Percentiles rank a stretch among this genome's conserved stretches.
phyloP scores from a whole-genome alignment of 805 yeast genomes.

The Metschnikowia santaceciliae region DNA sequence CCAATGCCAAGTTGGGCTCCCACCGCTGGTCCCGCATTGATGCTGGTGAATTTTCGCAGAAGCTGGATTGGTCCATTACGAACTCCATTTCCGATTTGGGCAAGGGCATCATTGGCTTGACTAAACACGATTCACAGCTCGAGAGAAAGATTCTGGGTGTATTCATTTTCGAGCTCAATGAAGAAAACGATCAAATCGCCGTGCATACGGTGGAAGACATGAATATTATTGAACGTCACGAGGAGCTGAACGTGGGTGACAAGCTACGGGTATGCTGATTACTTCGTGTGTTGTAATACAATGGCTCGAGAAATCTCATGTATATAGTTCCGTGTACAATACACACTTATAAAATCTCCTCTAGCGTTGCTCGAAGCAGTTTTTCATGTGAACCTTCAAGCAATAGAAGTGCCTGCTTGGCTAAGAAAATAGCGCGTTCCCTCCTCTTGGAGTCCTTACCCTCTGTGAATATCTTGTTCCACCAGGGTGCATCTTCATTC shows the following conservation, averaged over 20 bases:
- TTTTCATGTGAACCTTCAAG: conserved; percentile 4
- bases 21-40: conserved; percentile 40
- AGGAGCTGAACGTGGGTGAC: conserved; percentile 8
- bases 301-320: neutral
- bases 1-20: conserved; percentile 37
- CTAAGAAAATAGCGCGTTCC: conserved; percentile 9
- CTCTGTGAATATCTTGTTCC: neutral
- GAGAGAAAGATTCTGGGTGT: conserved; percentile 50
- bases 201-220: conserved; percentile 69
- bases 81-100: conserved; percentile 27
- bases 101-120: conserved; percentile 32
- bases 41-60: conserved; percentile 17
- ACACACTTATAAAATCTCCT: neutral
- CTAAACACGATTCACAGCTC: conserved; percentile 20
- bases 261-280: conserved; percentile 17
- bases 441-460: neutral
- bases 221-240: conserved; percentile 47
- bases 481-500: conserved; percentile 4
- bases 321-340: conserved; percentile 5
- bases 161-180: conserved; percentile 62
- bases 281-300: neutral
- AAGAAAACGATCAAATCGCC: conserved; percentile 47
- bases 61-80: conserved; percentile 18
- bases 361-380: conserved; percentile 4
- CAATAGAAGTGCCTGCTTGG: conserved; percentile 7